Conservation (phyloP, 441 rosid species). For the Capsella rubella region DNA sequence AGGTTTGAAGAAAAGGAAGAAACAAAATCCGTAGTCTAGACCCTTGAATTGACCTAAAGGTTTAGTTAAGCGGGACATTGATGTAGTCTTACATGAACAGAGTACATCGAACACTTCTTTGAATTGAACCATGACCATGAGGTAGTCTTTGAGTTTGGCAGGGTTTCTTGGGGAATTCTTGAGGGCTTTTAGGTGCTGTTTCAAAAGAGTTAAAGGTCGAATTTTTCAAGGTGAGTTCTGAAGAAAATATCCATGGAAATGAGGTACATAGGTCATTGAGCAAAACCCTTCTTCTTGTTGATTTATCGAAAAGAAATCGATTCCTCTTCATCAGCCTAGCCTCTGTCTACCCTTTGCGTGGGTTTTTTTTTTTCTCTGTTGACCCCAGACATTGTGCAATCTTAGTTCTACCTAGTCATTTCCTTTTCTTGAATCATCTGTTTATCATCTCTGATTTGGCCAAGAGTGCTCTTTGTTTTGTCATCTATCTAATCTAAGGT, state of each 20-base stretch:
- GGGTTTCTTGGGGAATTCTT: conserved; percentile 21
- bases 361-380: conserved; percentile 6
- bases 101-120: conserved; percentile 15
- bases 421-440: conserved; percentile 1
- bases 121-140: conserved; percentile 31
- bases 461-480: conserved; percentile 21
- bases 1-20: too few relatives aligned
- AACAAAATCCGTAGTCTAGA: too few relatives aligned
- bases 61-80: background rate
- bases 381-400: conserved; percentile 8
- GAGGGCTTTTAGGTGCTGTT: conserved; percentile 18
- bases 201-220: conserved; percentile 18
- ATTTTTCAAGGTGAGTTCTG: conserved; percentile 25
- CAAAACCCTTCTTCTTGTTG: conserved; percentile 11
- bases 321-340: background rate
- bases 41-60: too few relatives aligned
- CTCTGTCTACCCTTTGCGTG: conserved; percentile 13
- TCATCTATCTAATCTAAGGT: conserved; percentile 35
- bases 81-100: background rate
- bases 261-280: conserved; percentile 2
- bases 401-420: background rate
- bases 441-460: conserved; percentile 8
- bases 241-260: conserved; percentile 2
- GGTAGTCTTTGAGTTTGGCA: conserved; percentile 19
- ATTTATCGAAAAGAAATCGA: background rate